Conservation (phyloP, 1,139 yeast genomes). For the Blastobotrys petasosporus region DNA sequence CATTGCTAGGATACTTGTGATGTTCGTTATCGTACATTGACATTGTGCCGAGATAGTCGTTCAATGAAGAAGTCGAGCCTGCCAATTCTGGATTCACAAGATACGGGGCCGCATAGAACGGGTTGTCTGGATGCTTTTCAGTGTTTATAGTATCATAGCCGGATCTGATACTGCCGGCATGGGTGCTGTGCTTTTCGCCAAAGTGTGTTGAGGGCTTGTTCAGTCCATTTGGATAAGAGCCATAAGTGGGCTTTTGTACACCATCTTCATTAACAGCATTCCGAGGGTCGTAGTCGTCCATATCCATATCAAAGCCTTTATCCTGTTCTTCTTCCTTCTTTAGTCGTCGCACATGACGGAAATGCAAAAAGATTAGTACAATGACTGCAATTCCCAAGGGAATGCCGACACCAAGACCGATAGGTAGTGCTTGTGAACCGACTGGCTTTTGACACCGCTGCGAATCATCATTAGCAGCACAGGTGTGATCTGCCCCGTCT, state of each 20-base stretch:
- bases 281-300: slow-evolving; percentile 18
- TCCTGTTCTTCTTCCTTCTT: slow-evolving; percentile 34
- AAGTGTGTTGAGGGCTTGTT: slow-evolving; percentile 6
- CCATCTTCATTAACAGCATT: background rate
- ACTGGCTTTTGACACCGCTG: slow-evolving; percentile 28
- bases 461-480: slow-evolving; percentile 20
- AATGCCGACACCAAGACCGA: slow-evolving; percentile 37
- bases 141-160: slow-evolving; percentile 4
- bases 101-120: slow-evolving; percentile 22
- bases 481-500: slow-evolving; percentile 7
- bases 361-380: slow-evolving; percentile 30
- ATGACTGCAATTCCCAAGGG: slow-evolving; percentile 33
- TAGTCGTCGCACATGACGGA: slow-evolving; percentile 30
- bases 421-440: slow-evolving; percentile 31
- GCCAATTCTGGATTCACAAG: slow-evolving; percentile 21
- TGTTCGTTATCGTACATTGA: slow-evolving; percentile 15
- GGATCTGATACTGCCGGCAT: too few relatives aligned
- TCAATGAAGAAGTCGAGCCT: slow-evolving; percentile 22
- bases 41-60: slow-evolving; percentile 24
- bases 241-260: background rate
- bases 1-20: slow-evolving; percentile 5
- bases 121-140: slow-evolving; percentile 15
- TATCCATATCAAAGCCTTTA: slow-evolving; percentile 33
- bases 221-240: background rate
- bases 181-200: slow-evolving; percentile 3